Base-by-base conservation (phyloP, 2,329 filamentous ascomycete species). In the Clonostachys byssicola region DNA sequence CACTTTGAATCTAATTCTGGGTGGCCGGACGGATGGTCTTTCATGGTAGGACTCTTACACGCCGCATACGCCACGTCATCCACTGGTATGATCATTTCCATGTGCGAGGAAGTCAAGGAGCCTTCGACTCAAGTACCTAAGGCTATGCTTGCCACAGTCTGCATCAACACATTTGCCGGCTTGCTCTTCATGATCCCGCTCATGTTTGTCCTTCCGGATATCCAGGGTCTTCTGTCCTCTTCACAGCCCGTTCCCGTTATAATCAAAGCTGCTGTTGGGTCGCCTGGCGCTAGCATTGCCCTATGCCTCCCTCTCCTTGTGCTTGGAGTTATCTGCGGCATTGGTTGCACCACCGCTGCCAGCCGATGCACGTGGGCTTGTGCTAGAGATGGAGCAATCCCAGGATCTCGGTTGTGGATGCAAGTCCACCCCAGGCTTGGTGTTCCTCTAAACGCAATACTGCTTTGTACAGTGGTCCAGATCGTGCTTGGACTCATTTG, bases 71-170 rank as follows among this genome's bases (percentile, higher is more conserved):
- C 83, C 42, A 88, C 85, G 12, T 88, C 85, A 4, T 86, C 84
- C 13, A 88, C 85, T 0, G 86, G 86, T 66, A 90, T 90, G 86
- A 85, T 90, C 49, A 85, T 89, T 60, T 85, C 78, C 51, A 88
- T 88, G 85, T 87, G 83, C 56, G 85, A 89, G 64, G 85, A 88
- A 62, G 83, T 88, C 10, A 72, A 77, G 58, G 70, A 80, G 43
- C 85, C 85, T 6, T 73, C 81, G 0, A 79, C 74, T 3, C 85
- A 88, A 60, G 83, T 88, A 7, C 84, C 85, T 54, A 86, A 85
- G 62, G 85, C 85, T 54, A 86, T 89, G 80, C 82, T 88, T 41
- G 70, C 70, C 44, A 85, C 85, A 51, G 74, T 88, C 54, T 53
- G 81, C 53, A 74, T 88, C 65, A 88, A 88, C 72, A 80, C 76